phyloP scores from a whole-genome alignment of 768 basidiomycete species.

The Mycena vitilis region DNA sequence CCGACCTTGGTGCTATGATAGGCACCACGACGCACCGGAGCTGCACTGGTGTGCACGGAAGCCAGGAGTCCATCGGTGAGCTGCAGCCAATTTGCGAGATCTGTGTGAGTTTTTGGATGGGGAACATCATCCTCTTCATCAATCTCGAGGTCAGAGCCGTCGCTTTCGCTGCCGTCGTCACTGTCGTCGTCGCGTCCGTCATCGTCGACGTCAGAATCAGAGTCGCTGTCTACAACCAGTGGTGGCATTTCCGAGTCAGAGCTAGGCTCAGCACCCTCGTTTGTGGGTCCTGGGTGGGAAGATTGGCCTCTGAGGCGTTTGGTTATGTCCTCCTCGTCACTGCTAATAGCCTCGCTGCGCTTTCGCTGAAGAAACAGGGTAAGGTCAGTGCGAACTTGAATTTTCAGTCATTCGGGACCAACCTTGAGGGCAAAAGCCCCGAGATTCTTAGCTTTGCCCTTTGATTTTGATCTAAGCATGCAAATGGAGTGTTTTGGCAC shows the following conservation, averaged over 20 bases:
- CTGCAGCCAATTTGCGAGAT: neutral
- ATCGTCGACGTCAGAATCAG: too few species aligned
- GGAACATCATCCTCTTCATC: neutral
- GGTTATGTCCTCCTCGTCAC: neutral
- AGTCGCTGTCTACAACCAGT: too few species aligned
- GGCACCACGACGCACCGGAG: neutral
- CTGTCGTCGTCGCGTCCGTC: neutral
- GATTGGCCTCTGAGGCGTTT: too few species aligned
- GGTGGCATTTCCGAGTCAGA: too few species aligned
- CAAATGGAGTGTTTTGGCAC: neutral
- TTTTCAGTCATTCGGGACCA: neutral
- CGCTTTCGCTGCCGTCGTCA: neutral
- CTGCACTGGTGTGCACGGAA: conserved; percentile 1
- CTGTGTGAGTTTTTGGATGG: neutral
- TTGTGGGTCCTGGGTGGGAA: too few species aligned
- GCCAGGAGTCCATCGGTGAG: neutral
- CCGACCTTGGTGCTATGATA: conserved; percentile 5
- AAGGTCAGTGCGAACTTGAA: neutral
- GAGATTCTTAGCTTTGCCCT: neutral
- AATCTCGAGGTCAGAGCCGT: neutral
- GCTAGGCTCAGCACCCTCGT: too few species aligned
- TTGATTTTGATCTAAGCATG: neutral
- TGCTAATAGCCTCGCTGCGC: neutral
- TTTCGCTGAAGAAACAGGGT: neutral
- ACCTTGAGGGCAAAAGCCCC: neutral